Base-by-base conservation (phyloP, 331 rosid species). In the Acacia concinna region DNA sequence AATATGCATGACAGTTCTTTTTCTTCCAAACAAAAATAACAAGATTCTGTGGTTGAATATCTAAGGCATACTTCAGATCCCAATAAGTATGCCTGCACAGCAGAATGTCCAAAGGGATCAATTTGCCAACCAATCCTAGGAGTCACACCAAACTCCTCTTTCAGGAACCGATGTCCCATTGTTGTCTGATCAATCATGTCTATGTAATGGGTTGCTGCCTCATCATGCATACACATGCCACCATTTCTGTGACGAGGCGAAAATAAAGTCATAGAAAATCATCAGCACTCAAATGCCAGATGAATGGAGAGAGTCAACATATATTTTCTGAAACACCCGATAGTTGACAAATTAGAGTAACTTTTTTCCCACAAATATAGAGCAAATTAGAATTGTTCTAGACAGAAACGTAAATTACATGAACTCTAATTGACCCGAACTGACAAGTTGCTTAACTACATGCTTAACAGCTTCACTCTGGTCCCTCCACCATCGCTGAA, bases 51-150 rank as follows among this genome's bases (percentile, higher is more conserved):
- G 59, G 76, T 83, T 77, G 76, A 83, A 77, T 54, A 38, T 68
- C 54, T 35, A 43, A 18, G 27, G n/a, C 87, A 65, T 83, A 93
- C 99, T 80, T 93, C 94, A 66, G 99, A 97, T 75, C 98, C 98
- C 81, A 96, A 79, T 73, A 96, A 78, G 89, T 91, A 96, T 82
- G 98, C 97, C 82, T 93, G 99, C 77, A 91, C 99, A 43, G 99
- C 93, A 38, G 99, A 91, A 85, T 93, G 99, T 79, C 99, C 99
- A 85, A 93, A 96, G 10, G 99, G 99, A 81, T 96, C 98, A 67
- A 96, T 96, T 78, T 96, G 99, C 99, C 99, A 96, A 80, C 99
- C 99, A 78, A 93, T 81, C 87, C 98, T 93, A 15, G 99, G 99
- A 84, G 91, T 90, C 64, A 87, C 83, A 27, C 80, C 87, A 65